Base-by-base conservation (phyloP, 495 filamentous ascomycete species). In the Talaromyces wortmannii region DNA sequence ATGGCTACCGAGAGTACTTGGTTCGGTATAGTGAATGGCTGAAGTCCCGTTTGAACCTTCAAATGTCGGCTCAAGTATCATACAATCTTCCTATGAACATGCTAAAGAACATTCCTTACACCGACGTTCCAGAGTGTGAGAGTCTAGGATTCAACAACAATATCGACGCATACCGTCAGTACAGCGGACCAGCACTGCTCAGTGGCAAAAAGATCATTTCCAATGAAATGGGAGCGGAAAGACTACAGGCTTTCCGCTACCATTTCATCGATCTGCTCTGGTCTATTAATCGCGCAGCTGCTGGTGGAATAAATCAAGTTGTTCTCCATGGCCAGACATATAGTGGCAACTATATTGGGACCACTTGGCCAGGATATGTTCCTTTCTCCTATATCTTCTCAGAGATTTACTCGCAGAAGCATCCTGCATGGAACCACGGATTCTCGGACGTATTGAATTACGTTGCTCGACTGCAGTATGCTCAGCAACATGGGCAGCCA, bases 81-180 rank as follows among this genome's bases (percentile, higher is more conserved):
- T 81, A 81, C 59, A 78, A 79, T 42, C 52, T 78, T 40, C 73
- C 73, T 0, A 62, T 81, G 36, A 71, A 79, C 53, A 73, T 77
- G 71, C 59, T 69, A 61, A 57, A 63, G 17, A 61, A 67, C 23
- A 66, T 80, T 7, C 67, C 73, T 0, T 52, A 63, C 31, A 68
- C 78, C 12, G 63, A 76, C 43, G 73, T 66, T 6, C 77, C 78
- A 0, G 78, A 81, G 57, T 67, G 68, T 16, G 78, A 81, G 64
- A 70, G 68, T 8, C 66, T 79, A 1, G 63, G 59, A 30, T 77
- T 77, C 52, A 52, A 52, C 17, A 59, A 72, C 23, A 63, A 63
- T 16, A 65, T 76, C 52, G 78, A 80, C 52, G 62, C 58, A 1
- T 79, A 78, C 49, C 64, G 69, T 0, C 75, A 79, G 58, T 78